Percentiles rank a stretch among this genome's conserved stretches.
Evolutionary conservation across 78 protist genomes (phyloP).

Genomic region (Blattamonas nauphoetae): DNA sequence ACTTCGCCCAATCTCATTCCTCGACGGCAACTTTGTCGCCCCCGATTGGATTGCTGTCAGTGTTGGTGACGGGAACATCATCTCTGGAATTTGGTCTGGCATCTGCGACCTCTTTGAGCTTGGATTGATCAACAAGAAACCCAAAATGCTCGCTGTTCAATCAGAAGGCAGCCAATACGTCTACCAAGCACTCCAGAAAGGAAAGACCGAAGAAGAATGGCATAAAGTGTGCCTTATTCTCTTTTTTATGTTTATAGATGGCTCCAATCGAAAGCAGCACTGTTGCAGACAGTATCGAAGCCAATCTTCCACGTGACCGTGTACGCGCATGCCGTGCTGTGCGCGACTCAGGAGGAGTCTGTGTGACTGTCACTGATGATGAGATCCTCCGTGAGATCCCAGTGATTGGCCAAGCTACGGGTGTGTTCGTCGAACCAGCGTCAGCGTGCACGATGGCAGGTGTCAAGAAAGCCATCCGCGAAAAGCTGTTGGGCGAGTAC

Average conservation of each 20-base stretch:
- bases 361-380: slow-evolving; percentile 24
- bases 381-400: slow-evolving; percentile 30
- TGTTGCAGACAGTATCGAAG: slow-evolving; percentile 33
- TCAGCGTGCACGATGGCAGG: slow-evolving; percentile 34
- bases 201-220: not conserved
- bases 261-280: slow-evolving; percentile 19
- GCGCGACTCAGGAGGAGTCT: slow-evolving; percentile 10
- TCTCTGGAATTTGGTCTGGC: slow-evolving; percentile 35
- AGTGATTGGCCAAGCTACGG: slow-evolving; percentile 11
- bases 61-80: slow-evolving; percentile 50
- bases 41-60: slow-evolving; percentile 32
- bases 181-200: not conserved
- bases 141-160: slow-evolving; percentile 26
- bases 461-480: not conserved
- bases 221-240: not conserved
- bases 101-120: slow-evolving; percentile 12
- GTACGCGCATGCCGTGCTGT: slow-evolving; percentile 2
- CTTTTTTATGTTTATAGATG: not conserved
- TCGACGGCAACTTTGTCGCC: not conserved
- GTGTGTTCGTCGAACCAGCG: slow-evolving; percentile 41
- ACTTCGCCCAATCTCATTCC: not conserved
- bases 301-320: slow-evolving; percentile 15
- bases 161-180: not conserved
- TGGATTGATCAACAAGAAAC: slow-evolving; percentile 33
- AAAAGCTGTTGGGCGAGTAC: not conserved